phyloP scores from a whole-genome alignment of 805 yeast genomes.

The Yarrowia deformans region DNA sequence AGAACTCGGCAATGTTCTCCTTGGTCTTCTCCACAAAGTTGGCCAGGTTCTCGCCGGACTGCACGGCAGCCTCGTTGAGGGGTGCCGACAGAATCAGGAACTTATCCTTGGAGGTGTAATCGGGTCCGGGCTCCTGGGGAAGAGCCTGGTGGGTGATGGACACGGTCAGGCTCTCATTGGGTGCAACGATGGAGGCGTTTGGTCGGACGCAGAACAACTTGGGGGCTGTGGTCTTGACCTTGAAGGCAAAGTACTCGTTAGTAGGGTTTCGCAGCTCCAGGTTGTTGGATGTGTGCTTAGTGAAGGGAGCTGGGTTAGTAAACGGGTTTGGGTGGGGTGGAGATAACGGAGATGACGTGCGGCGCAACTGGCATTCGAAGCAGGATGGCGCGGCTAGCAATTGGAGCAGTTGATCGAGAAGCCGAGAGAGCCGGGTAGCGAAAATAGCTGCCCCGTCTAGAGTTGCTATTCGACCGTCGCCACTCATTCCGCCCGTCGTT shows the following conservation, averaged over 20 bases:
- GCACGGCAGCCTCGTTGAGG: conserved; percentile 34
- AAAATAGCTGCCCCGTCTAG: no score
- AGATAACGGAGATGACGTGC: no score
- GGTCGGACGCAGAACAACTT: conserved; percentile 95
- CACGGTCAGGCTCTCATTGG: conserved; percentile 76
- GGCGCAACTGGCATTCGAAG: no score
- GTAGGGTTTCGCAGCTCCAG: conserved; percentile 65
- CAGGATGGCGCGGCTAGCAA: no score
- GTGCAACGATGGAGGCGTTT: conserved; percentile 79
- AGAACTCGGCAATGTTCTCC: conserved; percentile 39
- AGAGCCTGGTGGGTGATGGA: conserved; percentile 85
- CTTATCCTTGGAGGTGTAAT: conserved; percentile 86
- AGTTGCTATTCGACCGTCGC: no score
- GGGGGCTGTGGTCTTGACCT: conserved; percentile 98
- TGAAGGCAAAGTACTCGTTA: conserved; percentile 75
- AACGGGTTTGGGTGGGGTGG: no score
- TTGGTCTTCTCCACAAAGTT: conserved; percentile 29
- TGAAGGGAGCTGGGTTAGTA: conserved; percentile 67
- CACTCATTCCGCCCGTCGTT: no score
- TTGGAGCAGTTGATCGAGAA: no score
- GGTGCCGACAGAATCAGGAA: conserved; percentile 89
- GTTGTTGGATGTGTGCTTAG: conserved; percentile 71
- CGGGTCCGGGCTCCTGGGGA: conserved; percentile 73
- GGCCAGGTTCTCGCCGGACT: conserved; percentile 22
- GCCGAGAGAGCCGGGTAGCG: no score